Evolutionary conservation across 139 green algal genomes (phyloP).

Genomic region (Chlorella sp.): DNA sequence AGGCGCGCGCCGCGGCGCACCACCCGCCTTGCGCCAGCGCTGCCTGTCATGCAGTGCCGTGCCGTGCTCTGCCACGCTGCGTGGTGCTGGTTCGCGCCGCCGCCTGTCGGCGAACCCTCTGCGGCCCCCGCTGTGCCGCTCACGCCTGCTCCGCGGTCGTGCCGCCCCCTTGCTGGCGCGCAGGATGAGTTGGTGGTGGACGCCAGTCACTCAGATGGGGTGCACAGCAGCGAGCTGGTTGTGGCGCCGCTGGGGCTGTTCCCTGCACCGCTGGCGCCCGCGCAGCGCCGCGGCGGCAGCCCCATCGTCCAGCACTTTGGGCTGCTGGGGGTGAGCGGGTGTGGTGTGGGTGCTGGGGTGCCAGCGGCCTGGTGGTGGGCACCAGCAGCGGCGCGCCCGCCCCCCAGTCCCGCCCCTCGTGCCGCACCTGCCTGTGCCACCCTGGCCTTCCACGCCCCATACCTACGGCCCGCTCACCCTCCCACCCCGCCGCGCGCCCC

Average conservation of each 20-base stretch:
- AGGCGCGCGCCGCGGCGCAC: too few species aligned
- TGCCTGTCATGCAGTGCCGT: too few species aligned
- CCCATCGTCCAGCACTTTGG: too few species aligned
- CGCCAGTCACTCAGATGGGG: not conserved
- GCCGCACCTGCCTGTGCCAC: not conserved
- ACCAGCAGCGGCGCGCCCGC: too few species aligned
- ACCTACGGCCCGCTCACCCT: not conserved
- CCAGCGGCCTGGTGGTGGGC: too few species aligned
- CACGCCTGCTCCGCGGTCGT: too few species aligned
- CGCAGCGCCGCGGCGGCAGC: slow-evolving; percentile 8
- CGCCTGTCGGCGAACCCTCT: too few species aligned
- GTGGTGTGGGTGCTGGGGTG: not conserved
- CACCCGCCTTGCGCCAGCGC: too few species aligned
- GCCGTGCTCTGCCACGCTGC: too few species aligned
- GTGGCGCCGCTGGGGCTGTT: slow-evolving; percentile 88
- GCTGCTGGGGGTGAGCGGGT: not conserved
- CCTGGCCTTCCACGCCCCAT: not conserved
- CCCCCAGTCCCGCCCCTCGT: too few species aligned
- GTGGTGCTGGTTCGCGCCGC: too few species aligned
- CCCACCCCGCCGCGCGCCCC: not conserved
- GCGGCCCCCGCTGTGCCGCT: too few species aligned
- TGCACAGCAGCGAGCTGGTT: slow-evolving; percentile 52
- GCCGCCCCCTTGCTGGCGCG: slow-evolving; percentile 9
- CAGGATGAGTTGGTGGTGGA: not conserved
- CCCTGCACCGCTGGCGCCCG: slow-evolving; percentile 68